A percentile compares a stretch with the other conserved stretches of the same genome.
Conservation (phyloP, 192 early-diverging fungal species). For the Obelidium mucronatum region DNA sequence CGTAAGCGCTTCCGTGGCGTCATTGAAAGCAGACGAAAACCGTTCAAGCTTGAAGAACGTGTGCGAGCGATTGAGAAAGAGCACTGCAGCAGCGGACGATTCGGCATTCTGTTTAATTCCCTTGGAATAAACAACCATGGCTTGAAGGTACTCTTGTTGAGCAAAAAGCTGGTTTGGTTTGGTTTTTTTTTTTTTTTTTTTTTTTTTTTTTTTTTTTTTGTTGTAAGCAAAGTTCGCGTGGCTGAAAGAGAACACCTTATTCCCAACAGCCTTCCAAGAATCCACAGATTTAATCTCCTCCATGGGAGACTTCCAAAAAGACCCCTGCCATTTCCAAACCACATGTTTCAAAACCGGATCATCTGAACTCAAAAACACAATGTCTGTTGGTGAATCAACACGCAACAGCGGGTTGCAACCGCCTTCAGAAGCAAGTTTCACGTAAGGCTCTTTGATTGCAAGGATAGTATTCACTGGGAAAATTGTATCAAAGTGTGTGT, state of each 20-base stretch:
- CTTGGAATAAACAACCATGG: neutral
- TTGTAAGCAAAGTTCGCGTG: too few relatives aligned
- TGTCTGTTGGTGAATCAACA: constrained; percentile 13
- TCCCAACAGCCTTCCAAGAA: constrained; percentile 2
- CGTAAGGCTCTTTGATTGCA: neutral
- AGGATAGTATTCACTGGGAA: neutral
- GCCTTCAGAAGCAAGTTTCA: neutral
- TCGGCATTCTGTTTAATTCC: neutral
- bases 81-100: neutral
- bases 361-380: neutral
- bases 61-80: constrained; percentile 8
- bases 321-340: neutral
- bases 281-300: neutral
- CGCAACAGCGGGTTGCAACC: constrained; percentile 4
- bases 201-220: too few relatives aligned
- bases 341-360: neutral
- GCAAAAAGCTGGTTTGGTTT: neutral
- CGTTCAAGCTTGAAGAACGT: neutral
- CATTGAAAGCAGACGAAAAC: neutral
- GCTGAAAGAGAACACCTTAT: neutral
- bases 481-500: too few relatives aligned
- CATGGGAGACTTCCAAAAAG: neutral
- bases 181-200: too few relatives aligned
- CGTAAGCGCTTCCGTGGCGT: neutral
- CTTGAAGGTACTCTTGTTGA: neutral